Evolutionary conservation across 1,139 yeast genomes (phyloP).

Genomic region (Ogataea hybrid): DNA sequence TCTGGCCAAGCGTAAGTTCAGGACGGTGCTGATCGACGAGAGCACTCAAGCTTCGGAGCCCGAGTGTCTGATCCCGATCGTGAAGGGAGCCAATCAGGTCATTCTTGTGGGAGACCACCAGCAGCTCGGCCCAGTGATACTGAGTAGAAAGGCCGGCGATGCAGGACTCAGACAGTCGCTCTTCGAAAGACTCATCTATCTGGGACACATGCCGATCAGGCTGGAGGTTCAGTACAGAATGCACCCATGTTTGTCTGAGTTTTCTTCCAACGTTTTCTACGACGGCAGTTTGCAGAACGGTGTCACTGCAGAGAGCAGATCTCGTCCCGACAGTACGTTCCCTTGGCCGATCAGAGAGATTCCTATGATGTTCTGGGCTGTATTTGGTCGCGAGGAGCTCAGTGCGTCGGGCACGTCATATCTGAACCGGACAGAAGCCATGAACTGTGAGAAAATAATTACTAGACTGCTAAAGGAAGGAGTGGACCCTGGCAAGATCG

Average conservation of each 20-base stretch:
- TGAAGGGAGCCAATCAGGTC: slow-evolving; percentile 86
- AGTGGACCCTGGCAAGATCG: slow-evolving; percentile 78
- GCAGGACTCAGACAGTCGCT: slow-evolving; percentile 85
- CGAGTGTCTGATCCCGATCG: slow-evolving; percentile 83
- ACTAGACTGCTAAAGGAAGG: slow-evolving; percentile 77
- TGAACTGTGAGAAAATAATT: slow-evolving; percentile 81
- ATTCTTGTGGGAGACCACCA: slow-evolving; percentile 93
- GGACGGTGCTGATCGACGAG: slow-evolving; percentile 86
- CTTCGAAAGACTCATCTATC: slow-evolving; percentile 80
- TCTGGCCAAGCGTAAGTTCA: slow-evolving; percentile 52
- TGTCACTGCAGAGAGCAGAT: slow-evolving; percentile 72
- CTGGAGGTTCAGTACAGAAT: slow-evolving; percentile 93
- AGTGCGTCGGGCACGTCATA: slow-evolving; percentile 82
- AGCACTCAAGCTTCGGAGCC: slow-evolving; percentile 95
- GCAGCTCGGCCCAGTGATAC: slow-evolving; percentile 88
- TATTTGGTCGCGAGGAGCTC: slow-evolving; percentile 85
- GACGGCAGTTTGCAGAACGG: slow-evolving; percentile 94
- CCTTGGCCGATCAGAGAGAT: slow-evolving; percentile 86
- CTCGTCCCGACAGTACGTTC: slow-evolving; percentile 53
- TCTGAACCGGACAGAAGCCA: slow-evolving; percentile 85
- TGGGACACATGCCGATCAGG: slow-evolving; percentile 83
- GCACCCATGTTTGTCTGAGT: slow-evolving; percentile 87
- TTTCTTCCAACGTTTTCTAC: slow-evolving; percentile 89
- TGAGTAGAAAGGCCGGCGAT: slow-evolving; percentile 75
- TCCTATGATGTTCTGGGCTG: slow-evolving; percentile 97